Evolutionary conservation across 257 asterid species (phyloP), one percentile per base, ranked within the genome.

Genomic region (Verbena officinalis): DNA sequence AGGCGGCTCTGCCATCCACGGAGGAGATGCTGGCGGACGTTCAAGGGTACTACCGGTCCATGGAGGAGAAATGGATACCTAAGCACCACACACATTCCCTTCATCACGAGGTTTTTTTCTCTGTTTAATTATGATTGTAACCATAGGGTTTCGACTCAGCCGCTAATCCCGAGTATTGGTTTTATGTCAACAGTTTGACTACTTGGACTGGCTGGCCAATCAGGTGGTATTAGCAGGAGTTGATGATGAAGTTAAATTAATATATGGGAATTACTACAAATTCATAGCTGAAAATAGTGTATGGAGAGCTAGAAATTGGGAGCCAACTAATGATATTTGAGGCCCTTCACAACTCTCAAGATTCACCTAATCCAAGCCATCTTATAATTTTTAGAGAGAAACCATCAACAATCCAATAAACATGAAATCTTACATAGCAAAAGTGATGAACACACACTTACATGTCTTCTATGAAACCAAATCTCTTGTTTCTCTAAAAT

Each of bases 131-230:
- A 51, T 3, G 4, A 2, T 23, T 51, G 13, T 17, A 10, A 38
- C 9, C n/a, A n/a, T n/a, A n/a, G n/a, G n/a, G n/a, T n/a, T n/a
- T n/a, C n/a, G n/a, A n/a, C n/a, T n/a, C n/a, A n/a, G n/a, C n/a
- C 33, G 5, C 44, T 27, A 20, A 4, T 42, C 48, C n/a, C n/a
- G 12, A 42, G 14, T 7, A 43, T 11, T n/a, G n/a, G n/a, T n/a
- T 40, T 27, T 38, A 54, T 38, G 1, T 46, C 1, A 21, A 53
- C 77, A 80, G 93, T 64, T 81, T 7, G 87, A 74, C 16, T 87
- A 85, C 75, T 23, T 83, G 77, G 90, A 85, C 16, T 83, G 82
- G 86, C 30, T 88, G 22, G 81, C 88, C 7, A 63, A 54, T 64
- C 71, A 81, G 69, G 75, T 64, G 15, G 96, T 89, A 60, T n/a